Percentiles rank a stretch among this genome's conserved stretches.
phyloP scores from a whole-genome alignment of 805 yeast genomes.

The Teunomyces aglyptinius region DNA sequence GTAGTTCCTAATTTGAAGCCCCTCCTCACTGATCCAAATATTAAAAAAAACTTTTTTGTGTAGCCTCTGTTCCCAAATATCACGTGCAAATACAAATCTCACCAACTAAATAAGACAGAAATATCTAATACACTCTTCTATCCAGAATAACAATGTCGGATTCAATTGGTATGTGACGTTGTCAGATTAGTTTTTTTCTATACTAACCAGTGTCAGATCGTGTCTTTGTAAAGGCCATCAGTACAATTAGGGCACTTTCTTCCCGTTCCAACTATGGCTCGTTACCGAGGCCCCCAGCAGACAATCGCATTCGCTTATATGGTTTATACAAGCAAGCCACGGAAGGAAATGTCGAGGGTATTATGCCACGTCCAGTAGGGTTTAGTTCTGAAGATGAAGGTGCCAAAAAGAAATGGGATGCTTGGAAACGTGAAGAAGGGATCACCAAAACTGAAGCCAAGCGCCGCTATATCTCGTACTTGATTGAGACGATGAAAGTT shows the following conservation, averaged over 20 bases:
- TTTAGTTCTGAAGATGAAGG: constrained; percentile 59
- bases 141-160: constrained; percentile 40
- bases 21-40: background rate
- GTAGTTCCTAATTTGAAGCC: background rate
- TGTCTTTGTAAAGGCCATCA: constrained; percentile 78
- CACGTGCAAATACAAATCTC: background rate
- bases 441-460: constrained; percentile 70
- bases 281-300: constrained; percentile 75
- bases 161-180: constrained; percentile 41
- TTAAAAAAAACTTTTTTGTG: background rate
- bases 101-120: background rate
- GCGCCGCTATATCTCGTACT: constrained; percentile 60
- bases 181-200: background rate
- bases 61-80: background rate
- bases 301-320: constrained; percentile 63
- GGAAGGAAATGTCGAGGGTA: constrained; percentile 74
- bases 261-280: constrained; percentile 59
- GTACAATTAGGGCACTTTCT: constrained; percentile 73
- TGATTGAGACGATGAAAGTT: constrained; percentile 69
- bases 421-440: constrained; percentile 79
- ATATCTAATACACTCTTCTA: background rate
- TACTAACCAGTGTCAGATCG: constrained; percentile 49
- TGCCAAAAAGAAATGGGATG: constrained; percentile 75
- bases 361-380: constrained; percentile 67
- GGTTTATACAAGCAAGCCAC: constrained; percentile 89